Base-by-base conservation (phyloP, 75 land plant species). In the Azolla pinnata region DNA sequence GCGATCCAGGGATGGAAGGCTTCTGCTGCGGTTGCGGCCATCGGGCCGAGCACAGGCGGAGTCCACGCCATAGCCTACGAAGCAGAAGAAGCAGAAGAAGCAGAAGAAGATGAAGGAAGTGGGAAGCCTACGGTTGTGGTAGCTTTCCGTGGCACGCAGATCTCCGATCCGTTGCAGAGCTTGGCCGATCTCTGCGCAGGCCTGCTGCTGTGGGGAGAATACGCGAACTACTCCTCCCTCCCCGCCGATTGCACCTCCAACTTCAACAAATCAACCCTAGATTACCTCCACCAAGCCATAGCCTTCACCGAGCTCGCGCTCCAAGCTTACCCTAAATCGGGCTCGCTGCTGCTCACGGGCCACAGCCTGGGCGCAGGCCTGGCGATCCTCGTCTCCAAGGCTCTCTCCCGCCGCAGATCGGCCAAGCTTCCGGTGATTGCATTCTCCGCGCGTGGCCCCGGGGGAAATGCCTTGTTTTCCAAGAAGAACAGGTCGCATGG, bases 101-200 rank as follows among this genome's bases (percentile, higher is more conserved):
- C n/a, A n/a, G n/a, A n/a, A n/a, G n/a, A n/a, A n/a, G n/a, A n/a
- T n/a, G n/a, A 29, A 38, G 52, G 1, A 20, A 10, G 1, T 12
- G 10, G 10, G 40, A 12, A 5, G 10, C 40, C 40, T 5, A 5
- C 40, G 40, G 53, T 70, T 23, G 69, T 70, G 26, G 16, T 70
- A 38, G 60, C 72, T 24, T 64, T 70, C 44, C 59, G 72, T 9
- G 72, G 72, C 60, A 70, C 72, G 24, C 72, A 70, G 47, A 1
- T 70, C 23, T 32, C 34, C 0, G 27, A 34, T 2, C 9, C 52
- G 2, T 0, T 19, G 31, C 67, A 70, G 29, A 33, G 72, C 67
- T 29, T 24, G 9, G 72, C 72, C 18, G 72, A 70, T 65, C 0
- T 19, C 29, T 70, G 72, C 27, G 72, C 68, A 18, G 61, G 64